Base-by-base conservation (phyloP, 2,329 filamentous ascomycete genomes). In the Apiospora saccharicola region DNA sequence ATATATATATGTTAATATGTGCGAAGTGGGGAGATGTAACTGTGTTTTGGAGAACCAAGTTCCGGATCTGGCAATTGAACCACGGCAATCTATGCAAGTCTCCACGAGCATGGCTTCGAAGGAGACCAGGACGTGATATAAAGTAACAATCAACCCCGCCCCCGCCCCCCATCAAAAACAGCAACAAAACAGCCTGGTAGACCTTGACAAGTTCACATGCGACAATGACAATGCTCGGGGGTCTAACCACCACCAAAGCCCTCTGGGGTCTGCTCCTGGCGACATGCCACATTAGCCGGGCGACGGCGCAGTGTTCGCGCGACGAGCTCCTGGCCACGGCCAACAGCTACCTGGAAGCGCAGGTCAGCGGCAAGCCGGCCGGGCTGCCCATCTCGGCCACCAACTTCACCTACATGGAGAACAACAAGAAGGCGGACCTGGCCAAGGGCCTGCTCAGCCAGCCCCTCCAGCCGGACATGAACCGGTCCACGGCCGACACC, bases 331-430 rank as follows among this genome's bases (percentile, higher is more conserved):
- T 79, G 12, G 77, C 78, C 4, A 76, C 78, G 2, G 78, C 78
- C 6, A 72, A 76, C 22, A 78, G 75, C 72, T 80, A 79, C 71
- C 72, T 80, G 26, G 75, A 72, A 0, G 78, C 77, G 37, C 79
- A 80, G 49, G 70, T 72, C 4, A 77, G 72, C 69, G 79, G 78
- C 2, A 76, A 53, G 34, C 73, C 76, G 13, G 72, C 71, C 12
- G 73, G 73, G 19, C 73, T 80, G 44, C 70, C 70, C 49, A 72
- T 80, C 4, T 75, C 77, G 19, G 72, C 74, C 47, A 70, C 71
- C n/a, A 78, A 78, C 73, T 79, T 79, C 68, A 78, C 77, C 5
- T 80, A 79, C 70, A 75, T 75, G 68, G 70, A 77, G 71, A 80
- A 80, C 72, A 80, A 79, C 74, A 73, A 76, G 53, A 75, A 70